Evolutionary conservation across 768 basidiomycete species (phyloP).

Genomic region (Termitomyces eurrhizus): DNA sequence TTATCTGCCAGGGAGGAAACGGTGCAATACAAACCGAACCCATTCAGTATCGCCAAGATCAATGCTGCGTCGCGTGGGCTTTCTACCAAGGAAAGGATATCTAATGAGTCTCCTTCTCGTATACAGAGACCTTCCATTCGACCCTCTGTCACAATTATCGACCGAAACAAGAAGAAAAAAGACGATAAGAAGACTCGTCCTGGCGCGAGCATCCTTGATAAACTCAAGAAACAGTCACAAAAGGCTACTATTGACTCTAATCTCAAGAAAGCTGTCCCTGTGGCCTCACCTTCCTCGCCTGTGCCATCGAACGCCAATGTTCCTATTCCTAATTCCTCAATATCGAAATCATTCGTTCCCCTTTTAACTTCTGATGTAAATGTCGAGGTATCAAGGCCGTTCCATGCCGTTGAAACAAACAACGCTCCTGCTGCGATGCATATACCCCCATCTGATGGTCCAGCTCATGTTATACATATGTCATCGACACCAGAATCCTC

Average conservation of each 20-base stretch:
- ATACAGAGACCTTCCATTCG: background rate
- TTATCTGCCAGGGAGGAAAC: slow-evolving; percentile 55
- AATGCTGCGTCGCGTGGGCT: slow-evolving; percentile 57
- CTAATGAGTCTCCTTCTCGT: background rate
- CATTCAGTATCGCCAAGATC: slow-evolving; percentile 77
- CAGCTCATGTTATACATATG: background rate
- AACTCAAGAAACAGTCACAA: slow-evolving; percentile 40
- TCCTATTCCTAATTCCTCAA: background rate
- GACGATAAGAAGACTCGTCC: background rate
- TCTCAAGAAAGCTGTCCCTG: background rate
- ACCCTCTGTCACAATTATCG: background rate
- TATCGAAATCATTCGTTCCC: background rate
- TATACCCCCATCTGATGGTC: background rate
- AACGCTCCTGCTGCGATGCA: background rate
- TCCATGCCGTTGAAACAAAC: background rate
- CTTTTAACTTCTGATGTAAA: background rate
- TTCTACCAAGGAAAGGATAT: background rate
- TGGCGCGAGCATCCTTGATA: slow-evolving; percentile 34
- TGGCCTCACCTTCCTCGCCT: background rate
- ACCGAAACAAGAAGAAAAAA: background rate
- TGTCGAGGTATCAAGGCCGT: background rate
- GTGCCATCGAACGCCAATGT: background rate
- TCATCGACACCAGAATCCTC: background rate
- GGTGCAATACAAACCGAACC: slow-evolving; percentile 69
- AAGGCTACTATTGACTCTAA: background rate